Evolutionary conservation across 257 asterid genomes (phyloP), one percentile per base, ranked within the genome.

Genomic region (Ophiorrhiza pumila): DNA sequence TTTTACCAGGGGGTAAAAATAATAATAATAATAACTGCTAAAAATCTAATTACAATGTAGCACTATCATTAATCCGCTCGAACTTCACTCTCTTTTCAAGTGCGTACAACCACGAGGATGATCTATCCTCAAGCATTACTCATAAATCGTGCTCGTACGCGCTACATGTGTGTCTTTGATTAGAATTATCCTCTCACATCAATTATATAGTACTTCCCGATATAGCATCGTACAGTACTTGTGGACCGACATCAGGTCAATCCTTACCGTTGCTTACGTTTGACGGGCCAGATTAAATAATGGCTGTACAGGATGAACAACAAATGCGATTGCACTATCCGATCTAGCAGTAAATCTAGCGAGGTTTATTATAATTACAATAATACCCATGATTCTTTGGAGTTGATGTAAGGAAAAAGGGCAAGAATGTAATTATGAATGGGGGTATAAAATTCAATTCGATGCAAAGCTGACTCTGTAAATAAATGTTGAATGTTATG

Each of bases 191-290:
- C 41, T 43, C 29, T 60, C 68, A 57, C 68, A 57, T 31, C 69
- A 75, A 72, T 82, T 53, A 82, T 81, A 42, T 7, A 27, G 79
- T 29, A 78, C 80, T 27, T 63, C 66, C 41, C 13, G 68, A 56
- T 71, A 37, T 59, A 68, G 58, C 62, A 55, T 41, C 25, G 71
- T 55, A 69, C 61, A 50, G 68, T 62, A 17, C 62, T n/a, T 1
- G 9, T 64, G 82, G 65, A 57, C 79, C 83, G 85, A 49, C 77
- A 15, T 10, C 3, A 14, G 41, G 47, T 61, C 59, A 80, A 78
- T 80, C 77, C 37, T 27, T 43, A 77, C 82, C 87, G 83, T 77
- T 35, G 66, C 41, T 79, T 52, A 69, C 17, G 75, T 70, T 69
- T 39, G 74, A 11, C 68, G 65, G 79, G 77, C 76, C 50, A 46